A percentile compares a stretch with the other conserved stretches of the same genome.
Conservation (phyloP, 306 rosid species). For the Pterocarpus macrocarpus region DNA sequence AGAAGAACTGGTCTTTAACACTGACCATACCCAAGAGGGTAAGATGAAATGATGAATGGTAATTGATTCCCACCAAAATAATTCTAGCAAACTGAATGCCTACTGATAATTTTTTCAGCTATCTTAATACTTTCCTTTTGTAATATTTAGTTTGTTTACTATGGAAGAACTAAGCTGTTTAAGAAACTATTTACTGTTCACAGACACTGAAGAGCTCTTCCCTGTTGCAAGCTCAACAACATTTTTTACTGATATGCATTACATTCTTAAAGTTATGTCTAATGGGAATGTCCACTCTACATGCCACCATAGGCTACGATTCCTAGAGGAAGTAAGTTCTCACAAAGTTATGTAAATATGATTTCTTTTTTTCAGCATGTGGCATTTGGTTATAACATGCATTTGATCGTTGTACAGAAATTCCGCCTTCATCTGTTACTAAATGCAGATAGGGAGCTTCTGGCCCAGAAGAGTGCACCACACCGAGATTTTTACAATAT, state of each 20-base stretch:
- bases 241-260: constrained; percentile 88
- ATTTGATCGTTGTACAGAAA: constrained; percentile 68
- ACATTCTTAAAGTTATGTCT: constrained; percentile 75
- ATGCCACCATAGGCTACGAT: constrained; percentile 80
- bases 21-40: background rate
- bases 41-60: background rate
- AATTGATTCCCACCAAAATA: background rate
- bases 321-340: constrained; percentile 82
- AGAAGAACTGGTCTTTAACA: background rate
- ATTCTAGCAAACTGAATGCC: background rate
- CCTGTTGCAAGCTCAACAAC: constrained; percentile 77
- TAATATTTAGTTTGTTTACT: constrained; percentile 24
- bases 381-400: constrained; percentile 47
- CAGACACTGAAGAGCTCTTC: constrained; percentile 75
- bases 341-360: constrained; percentile 29
- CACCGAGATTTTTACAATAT: constrained; percentile 93
- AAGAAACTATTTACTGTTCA: constrained; percentile 18
- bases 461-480: constrained; percentile 83
- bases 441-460: constrained; percentile 75
- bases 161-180: constrained; percentile 36
- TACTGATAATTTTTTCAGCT: background rate
- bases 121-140: background rate
- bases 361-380: constrained; percentile 29
- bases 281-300: constrained; percentile 77
- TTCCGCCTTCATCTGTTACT: constrained; percentile 85